Evolutionary conservation across 2,329 filamentous ascomycete genomes (phyloP).

Genomic region (Aspergillus sp.): DNA sequence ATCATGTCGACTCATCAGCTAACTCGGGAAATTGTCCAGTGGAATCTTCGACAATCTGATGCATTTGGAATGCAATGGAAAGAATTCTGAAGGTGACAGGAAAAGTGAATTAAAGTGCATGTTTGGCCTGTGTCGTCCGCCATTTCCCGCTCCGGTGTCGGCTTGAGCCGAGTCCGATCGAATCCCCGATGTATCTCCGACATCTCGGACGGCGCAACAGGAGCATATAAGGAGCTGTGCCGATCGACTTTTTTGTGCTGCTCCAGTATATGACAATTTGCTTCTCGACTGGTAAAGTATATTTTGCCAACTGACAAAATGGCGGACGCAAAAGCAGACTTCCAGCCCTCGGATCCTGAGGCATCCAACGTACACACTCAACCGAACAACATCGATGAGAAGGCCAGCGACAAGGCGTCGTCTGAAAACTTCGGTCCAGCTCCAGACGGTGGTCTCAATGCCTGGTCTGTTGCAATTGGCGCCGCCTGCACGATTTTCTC

Average conservation of each 20-base stretch:
- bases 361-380: not conserved
- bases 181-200: not conserved
- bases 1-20: conserved; percentile 11
- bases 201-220: not conserved
- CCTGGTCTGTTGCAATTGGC: conserved; percentile 30
- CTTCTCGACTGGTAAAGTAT: no score
- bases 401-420: not conserved
- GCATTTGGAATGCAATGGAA: not conserved
- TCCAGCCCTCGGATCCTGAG: not conserved
- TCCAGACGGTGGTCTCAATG: conserved; percentile 24
- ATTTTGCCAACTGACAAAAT: not conserved
- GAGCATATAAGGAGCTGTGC: not conserved
- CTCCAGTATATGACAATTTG: no score
- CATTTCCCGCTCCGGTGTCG: conserved; percentile 23
- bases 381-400: not conserved
- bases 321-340: not conserved
- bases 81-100: not conserved
- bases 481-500: conserved; percentile 36
- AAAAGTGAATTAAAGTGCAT: conserved; percentile 16
- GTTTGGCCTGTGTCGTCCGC: conserved; percentile 21
- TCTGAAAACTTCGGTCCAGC: conserved; percentile 17
- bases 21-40: not conserved
- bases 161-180: not conserved
- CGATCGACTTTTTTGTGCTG: no score
- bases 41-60: no score